phyloP scores from a whole-genome alignment of 495 filamentous ascomycete genomes.

The Penicillium egyptiacum region DNA sequence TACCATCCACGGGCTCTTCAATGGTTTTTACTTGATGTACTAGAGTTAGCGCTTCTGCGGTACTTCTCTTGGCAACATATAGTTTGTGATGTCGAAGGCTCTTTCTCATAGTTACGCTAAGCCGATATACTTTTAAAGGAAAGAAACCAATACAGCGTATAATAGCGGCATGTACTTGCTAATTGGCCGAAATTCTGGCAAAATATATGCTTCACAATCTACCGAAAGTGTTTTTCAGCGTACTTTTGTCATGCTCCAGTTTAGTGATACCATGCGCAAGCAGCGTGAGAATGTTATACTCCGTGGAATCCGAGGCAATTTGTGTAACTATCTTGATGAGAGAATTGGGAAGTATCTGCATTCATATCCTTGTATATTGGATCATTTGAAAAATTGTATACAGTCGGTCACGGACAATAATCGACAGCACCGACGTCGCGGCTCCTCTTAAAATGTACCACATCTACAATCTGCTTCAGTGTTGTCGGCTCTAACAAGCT shows the following conservation, averaged over 20 bases:
- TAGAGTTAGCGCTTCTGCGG: background rate
- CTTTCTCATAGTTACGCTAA: background rate
- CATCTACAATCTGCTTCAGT: conserved; percentile 22
- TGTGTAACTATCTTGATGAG: conserved; percentile 19
- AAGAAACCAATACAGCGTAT: background rate
- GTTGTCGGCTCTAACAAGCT: conserved; percentile 24
- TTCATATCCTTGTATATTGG: background rate
- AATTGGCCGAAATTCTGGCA: no score
- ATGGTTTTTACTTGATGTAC: background rate
- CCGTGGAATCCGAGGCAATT: conserved; percentile 18
- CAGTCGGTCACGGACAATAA: conserved; percentile 17
- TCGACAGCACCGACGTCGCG: conserved; percentile 23
- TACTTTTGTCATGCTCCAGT: no score
- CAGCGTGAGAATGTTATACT: conserved; percentile 25
- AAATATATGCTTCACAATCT: no score
- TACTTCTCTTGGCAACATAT: background rate
- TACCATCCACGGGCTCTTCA: background rate
- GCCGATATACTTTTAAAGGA: background rate
- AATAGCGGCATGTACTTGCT: no score
- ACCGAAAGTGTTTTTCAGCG: conserved; percentile 3
- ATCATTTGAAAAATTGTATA: background rate
- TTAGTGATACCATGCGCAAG: conserved; percentile 21
- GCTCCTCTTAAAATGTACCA: conserved; percentile 24
- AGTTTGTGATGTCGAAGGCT: background rate
- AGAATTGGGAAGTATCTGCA: conserved; percentile 15